Conservation (phyloP, 352 stramenopile species). For the Globisporangium acanthophoron region DNA sequence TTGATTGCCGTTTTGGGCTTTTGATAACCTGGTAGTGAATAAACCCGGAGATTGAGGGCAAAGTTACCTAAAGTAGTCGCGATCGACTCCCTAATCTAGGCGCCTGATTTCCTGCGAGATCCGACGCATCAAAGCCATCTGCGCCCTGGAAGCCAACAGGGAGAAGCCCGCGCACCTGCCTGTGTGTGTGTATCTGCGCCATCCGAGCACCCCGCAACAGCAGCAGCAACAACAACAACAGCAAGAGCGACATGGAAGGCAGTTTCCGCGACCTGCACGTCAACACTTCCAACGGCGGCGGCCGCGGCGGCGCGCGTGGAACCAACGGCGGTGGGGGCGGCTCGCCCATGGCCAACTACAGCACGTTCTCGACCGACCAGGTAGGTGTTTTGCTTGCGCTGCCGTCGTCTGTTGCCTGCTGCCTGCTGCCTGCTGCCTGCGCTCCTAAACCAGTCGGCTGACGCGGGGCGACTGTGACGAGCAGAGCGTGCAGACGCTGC, state of each 20-base stretch:
- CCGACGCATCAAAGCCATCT: too few species aligned
- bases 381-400: conserved; percentile 19
- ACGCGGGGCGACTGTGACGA: neutral
- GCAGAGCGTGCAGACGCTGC: conserved; percentile 54
- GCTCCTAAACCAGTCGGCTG: neutral
- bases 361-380: conserved; percentile 53
- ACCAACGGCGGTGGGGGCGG: neutral
- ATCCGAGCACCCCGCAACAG: neutral
- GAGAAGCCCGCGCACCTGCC: too few species aligned
- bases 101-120: too few species aligned
- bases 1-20: too few species aligned
- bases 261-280: conserved; percentile 26
- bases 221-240: neutral
- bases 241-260: conserved; percentile 22
- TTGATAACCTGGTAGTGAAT: too few species aligned
- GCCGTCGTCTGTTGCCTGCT: neutral
- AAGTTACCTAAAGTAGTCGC: too few species aligned
- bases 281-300: conserved; percentile 7
- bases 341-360: conserved; percentile 56
- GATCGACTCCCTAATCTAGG: too few species aligned
- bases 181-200: neutral
- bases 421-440: neutral
- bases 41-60: too few species aligned
- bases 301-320: neutral
- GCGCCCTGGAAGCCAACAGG: too few species aligned